These are phyloP conservation scores for Diphasiastrum complanatum DNA, from an alignment of 83 land plant genomes.

Conservation along the genomic window DNA sequence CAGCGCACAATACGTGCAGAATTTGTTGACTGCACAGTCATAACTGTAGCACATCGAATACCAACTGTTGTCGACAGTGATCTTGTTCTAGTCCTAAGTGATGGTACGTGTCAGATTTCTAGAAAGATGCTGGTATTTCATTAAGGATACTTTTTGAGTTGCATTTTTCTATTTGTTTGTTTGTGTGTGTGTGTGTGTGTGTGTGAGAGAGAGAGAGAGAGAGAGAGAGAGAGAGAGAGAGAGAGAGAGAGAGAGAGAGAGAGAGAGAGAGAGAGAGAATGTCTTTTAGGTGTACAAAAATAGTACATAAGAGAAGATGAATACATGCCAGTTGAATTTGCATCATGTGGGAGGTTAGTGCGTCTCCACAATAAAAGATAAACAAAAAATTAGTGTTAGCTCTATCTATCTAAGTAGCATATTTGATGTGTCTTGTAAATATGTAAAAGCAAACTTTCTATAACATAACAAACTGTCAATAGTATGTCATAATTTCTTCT, in stretches of 20 bases:
- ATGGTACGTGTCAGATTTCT: slow-evolving; percentile 40
- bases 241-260: slow-evolving; percentile 4
- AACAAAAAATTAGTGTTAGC: too few relatives aligned
- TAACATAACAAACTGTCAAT: too few relatives aligned
- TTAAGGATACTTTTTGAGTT: background rate
- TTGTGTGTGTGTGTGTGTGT: background rate
- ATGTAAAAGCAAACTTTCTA: too few relatives aligned
- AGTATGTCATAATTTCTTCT: too few relatives aligned
- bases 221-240: slow-evolving; percentile 4
- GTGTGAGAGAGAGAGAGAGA: background rate
- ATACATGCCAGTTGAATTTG: too few relatives aligned
- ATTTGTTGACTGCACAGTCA: slow-evolving; percentile 59
- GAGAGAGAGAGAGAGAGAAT: too few relatives aligned
- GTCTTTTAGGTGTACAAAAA: too few relatives aligned
- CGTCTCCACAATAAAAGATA: too few relatives aligned
- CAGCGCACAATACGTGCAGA: slow-evolving; percentile 62
- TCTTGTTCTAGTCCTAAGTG: slow-evolving; percentile 64
- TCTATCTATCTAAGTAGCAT: too few relatives aligned
- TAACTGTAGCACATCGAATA: slow-evolving; percentile 72
- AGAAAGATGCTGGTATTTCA: background rate
- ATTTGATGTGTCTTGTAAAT: too few relatives aligned
- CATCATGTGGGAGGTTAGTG: too few relatives aligned
- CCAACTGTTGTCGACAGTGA: slow-evolving; percentile 84
- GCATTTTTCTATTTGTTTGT: background rate
- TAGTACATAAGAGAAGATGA: too few relatives aligned